Evolutionary conservation across 768 basidiomycete species (phyloP).

Genomic region (Hypholoma sublateritium): DNA sequence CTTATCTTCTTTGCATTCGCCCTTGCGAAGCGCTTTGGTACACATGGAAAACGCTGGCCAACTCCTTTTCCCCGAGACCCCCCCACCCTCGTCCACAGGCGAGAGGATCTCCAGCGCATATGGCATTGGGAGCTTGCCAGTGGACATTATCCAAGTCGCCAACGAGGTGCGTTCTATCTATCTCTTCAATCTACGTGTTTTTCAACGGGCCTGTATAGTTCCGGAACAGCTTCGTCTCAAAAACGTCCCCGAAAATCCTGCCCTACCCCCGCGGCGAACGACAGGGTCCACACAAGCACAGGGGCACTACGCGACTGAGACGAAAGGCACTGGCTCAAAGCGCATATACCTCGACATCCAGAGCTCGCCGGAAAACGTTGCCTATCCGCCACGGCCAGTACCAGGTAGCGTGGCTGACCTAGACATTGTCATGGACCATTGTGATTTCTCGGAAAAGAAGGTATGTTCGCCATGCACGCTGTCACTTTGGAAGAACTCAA

Average conservation of each 20-base stretch:
- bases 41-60: slow-evolving; percentile 64
- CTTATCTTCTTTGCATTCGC: slow-evolving; percentile 59
- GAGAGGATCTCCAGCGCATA: slow-evolving; percentile 83
- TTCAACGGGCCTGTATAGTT: slow-evolving; percentile 39
- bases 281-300: slow-evolving; percentile 35
- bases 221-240: slow-evolving; percentile 67
- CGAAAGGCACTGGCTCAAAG: slow-evolving; percentile 74
- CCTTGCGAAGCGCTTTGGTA: slow-evolving; percentile 59
- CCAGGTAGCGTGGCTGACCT: slow-evolving; percentile 86
- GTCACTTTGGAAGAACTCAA: slow-evolving; percentile 9
- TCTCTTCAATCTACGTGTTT: neutral
- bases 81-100: slow-evolving; percentile 71
- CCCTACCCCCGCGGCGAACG: slow-evolving; percentile 54
- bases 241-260: slow-evolving; percentile 64
- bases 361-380: slow-evolving; percentile 57
- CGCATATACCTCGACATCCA: slow-evolving; percentile 78
- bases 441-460: slow-evolving; percentile 84
- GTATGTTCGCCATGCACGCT: slow-evolving; percentile 32
- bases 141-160: slow-evolving; percentile 90
- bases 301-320: slow-evolving; percentile 49
- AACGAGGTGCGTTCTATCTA: slow-evolving; percentile 55
- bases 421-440: slow-evolving; percentile 88
- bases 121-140: slow-evolving; percentile 96
- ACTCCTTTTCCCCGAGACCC: slow-evolving; percentile 54
- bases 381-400: slow-evolving; percentile 86